Evolutionary conservation across 345 rosid genomes (phyloP).

Genomic region (Streptanthus diversifolius): DNA sequence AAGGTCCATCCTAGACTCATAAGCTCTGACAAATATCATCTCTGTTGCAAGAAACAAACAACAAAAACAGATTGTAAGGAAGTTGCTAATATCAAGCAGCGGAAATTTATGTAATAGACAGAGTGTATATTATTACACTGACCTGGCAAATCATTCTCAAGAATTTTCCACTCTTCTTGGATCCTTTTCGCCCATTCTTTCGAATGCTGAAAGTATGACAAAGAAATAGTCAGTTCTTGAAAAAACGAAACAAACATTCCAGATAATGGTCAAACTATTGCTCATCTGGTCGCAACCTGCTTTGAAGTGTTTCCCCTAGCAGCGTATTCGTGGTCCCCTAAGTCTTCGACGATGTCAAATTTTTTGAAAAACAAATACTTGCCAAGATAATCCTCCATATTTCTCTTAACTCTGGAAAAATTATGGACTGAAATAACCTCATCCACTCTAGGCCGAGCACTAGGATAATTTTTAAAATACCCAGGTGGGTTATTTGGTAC

Average conservation of each 20-base stretch:
- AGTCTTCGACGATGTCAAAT: conserved; percentile 75
- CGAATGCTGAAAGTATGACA: conserved; percentile 42
- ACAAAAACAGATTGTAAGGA: neutral
- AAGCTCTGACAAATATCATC: conserved; percentile 79
- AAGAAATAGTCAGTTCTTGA: conserved; percentile 2
- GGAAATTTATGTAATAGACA: neutral
- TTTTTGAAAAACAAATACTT: conserved; percentile 56
- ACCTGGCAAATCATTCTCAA: conserved; percentile 90
- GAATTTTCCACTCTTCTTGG: conserved; percentile 85
- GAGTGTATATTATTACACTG: conserved; percentile 4
- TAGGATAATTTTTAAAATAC: neutral
- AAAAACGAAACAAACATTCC: neutral
- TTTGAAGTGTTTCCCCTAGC: conserved; percentile 35
- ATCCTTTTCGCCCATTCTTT: conserved; percentile 71
- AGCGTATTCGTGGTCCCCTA: conserved; percentile 61
- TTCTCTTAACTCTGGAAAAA: conserved; percentile 31
- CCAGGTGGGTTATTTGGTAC: neutral
- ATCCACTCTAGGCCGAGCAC: neutral
- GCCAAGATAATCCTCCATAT: conserved; percentile 48
- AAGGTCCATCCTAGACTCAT: conserved; percentile 91
- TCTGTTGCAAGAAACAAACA: conserved; percentile 43
- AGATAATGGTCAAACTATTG: conserved; percentile 4
- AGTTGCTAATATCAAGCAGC: neutral
- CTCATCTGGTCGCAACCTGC: conserved; percentile 44
- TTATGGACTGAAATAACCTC: conserved; percentile 22